Conservation (phyloP, 139 green algal species). For the Astrephomene gubernaculifera region DNA sequence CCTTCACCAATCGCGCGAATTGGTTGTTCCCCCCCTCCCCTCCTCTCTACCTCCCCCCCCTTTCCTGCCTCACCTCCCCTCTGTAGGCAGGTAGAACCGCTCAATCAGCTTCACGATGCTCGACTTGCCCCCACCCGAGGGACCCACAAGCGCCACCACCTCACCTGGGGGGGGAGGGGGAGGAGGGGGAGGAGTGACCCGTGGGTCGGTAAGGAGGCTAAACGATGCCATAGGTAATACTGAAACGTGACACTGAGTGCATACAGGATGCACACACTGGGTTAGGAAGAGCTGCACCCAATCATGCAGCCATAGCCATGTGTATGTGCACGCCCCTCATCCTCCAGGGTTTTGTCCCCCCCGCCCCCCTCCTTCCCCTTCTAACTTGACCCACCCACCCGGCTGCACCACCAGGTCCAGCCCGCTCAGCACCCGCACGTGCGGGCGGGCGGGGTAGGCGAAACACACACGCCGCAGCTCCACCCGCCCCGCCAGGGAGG, state of each 20-base stretch:
- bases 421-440: conserved; percentile 67
- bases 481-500: conserved; percentile 58
- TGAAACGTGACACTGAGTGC: no score
- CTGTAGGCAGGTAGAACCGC: conserved; percentile 87
- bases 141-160: conserved; percentile 90
- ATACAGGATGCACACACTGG: no score
- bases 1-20: not conserved
- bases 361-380: conserved; percentile 66
- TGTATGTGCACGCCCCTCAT: no score
- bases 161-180: conserved; percentile 52
- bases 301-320: no score
- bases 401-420: conserved; percentile 71
- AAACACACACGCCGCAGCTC: conserved; percentile 84
- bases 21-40: not conserved
- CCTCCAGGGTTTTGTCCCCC: not conserved
- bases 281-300: no score
- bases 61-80: not conserved
- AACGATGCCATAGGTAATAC: no score
- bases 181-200: not conserved
- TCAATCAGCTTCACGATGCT: conserved; percentile 93
- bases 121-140: conserved; percentile 87
- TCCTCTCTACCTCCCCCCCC: conserved; percentile 18
- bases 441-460: conserved; percentile 82
- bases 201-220: no score
- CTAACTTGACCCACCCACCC: conserved; percentile 46